Percentiles rank a stretch among this genome's conserved stretches.
These are phyloP conservation scores for Naganishia cerealis DNA, from an alignment of 1,284 basidiomycete species.

Conservation along the genomic window DNA sequence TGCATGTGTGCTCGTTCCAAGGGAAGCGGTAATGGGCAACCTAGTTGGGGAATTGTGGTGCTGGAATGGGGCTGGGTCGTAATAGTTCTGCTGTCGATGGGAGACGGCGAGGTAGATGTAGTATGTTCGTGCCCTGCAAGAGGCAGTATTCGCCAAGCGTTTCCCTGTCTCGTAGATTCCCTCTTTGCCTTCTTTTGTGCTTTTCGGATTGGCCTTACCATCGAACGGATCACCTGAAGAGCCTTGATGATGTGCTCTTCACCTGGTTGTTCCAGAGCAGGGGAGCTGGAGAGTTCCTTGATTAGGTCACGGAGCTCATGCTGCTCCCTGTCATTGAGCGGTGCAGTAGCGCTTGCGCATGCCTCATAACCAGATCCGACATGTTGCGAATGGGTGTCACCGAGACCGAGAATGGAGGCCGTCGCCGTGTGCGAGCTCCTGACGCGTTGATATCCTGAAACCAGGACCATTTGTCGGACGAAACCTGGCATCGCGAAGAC, in stretches of 20 bases:
- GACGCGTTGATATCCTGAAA: neutral
- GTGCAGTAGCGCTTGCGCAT: neutral
- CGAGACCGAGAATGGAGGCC: neutral
- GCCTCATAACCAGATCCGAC: neutral
- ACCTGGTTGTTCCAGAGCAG: neutral
- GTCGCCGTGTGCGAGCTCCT: neutral
- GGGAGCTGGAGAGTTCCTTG: neutral
- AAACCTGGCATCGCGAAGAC: neutral
- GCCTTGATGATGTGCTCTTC: constrained; percentile 6
- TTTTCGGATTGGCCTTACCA: constrained; percentile 17
- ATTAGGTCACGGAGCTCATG: neutral
- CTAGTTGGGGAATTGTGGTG: neutral
- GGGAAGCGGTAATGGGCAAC: constrained; percentile 20
- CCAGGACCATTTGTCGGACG: neutral
- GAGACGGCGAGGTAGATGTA: neutral
- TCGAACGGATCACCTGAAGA: constrained; percentile 17
- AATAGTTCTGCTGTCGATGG: constrained; percentile 1
- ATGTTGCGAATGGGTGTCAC: neutral
- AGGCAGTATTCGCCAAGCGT: neutral
- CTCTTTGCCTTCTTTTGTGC: constrained; percentile 4
- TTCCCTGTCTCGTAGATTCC: neutral
- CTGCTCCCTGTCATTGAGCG: neutral
- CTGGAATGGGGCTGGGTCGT: constrained; percentile 10
- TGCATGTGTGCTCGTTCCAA: constrained; percentile 7
- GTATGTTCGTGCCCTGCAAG: neutral